Evolutionary conservation across 2,329 filamentous ascomycete species (phyloP), one percentile per base, ranked within the genome.

Genomic region (Phialophora chinensis): DNA sequence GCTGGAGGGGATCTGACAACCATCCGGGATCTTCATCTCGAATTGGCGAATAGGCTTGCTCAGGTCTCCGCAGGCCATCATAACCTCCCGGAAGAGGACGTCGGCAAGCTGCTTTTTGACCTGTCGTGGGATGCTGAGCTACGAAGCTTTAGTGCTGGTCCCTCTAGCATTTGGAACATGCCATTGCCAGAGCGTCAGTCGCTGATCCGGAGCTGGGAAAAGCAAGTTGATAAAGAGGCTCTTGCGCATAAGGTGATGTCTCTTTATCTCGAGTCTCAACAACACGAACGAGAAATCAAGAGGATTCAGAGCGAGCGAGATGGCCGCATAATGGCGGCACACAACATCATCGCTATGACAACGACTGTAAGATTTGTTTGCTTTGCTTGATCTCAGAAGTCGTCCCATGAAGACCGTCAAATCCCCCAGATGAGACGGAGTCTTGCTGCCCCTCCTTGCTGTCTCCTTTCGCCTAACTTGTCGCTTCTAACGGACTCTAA

Each of bases 331-430:
- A 73, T 76, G 61, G 58, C n/a, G 27, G 35, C 63, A 25, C 67
- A 72, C 27, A 61, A 77, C 23, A 65, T 77, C 29, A 72, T 76
- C 54, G 75, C 73, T 0, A 64, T 76, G 62, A 77, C 75, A 14
- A 77, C 75, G 2, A 75, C 75, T 7, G 38, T 44, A n/a, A 44
- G 38, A 7, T 44, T n/a, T 4, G n/a, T 44, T 44, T 44, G 17
- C 5, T 42, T 44, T 44, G 38, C 14, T 42, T 44, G 7, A 8
- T 44, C 38, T n/a, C 38, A n/a, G 14, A 4, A 8, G 17, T n/a
- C 38, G 2, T n/a, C 14, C 38, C 38, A 44, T n/a, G 14, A 7
- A n/a, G 5, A 44, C 17, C 2, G 11, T 35, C 33, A 12, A 12
- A 8, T 44, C n/a, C 17, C 17, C 35, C 12, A 44, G 38, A 5